These are phyloP conservation scores for Stereum hirsutum DNA, from an alignment of 1,284 basidiomycete species.

Conservation along the genomic window DNA sequence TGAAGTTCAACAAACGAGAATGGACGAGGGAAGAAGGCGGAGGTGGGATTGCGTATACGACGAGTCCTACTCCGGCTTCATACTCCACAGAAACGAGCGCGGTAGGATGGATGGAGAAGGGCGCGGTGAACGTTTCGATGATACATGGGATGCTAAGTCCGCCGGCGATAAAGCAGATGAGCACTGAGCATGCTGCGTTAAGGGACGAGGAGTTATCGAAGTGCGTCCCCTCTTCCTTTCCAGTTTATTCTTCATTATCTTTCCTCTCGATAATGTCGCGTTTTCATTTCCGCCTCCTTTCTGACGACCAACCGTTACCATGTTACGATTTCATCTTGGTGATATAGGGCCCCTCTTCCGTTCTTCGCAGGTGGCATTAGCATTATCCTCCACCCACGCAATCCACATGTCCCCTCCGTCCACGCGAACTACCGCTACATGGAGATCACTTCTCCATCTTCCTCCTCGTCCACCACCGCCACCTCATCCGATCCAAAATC, in stretches of 20 bases:
- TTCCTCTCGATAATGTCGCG: too few relatives aligned
- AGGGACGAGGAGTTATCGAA: slow-evolving; percentile 57
- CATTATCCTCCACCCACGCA: slow-evolving; percentile 89
- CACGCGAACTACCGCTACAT: slow-evolving; percentile 91
- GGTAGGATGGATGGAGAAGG: too few relatives aligned
- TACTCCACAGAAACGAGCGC: too few relatives aligned
- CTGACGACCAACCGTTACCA: too few relatives aligned
- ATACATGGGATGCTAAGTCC: slow-evolving; percentile 88
- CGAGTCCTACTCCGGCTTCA: not conserved
- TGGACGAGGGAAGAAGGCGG: not conserved
- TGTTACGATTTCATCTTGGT: too few relatives aligned
- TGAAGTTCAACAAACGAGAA: not conserved
- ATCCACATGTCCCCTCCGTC: slow-evolving; percentile 84
- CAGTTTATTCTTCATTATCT: too few relatives aligned
- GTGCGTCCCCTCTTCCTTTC: too few relatives aligned
- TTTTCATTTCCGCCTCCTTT: too few relatives aligned
- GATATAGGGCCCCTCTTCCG: slow-evolving; percentile 67
- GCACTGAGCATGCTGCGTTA: slow-evolving; percentile 79
- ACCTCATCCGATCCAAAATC: too few relatives aligned
- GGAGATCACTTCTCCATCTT: not conserved
- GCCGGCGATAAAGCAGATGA: slow-evolving; percentile 90
- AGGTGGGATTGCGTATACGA: not conserved
- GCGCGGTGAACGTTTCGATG: slow-evolving; percentile 92
- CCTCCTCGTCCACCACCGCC: too few relatives aligned
- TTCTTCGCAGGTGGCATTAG: slow-evolving; percentile 93